Base-by-base conservation (phyloP, 345 rosid species). In the Populus pruinosa region DNA sequence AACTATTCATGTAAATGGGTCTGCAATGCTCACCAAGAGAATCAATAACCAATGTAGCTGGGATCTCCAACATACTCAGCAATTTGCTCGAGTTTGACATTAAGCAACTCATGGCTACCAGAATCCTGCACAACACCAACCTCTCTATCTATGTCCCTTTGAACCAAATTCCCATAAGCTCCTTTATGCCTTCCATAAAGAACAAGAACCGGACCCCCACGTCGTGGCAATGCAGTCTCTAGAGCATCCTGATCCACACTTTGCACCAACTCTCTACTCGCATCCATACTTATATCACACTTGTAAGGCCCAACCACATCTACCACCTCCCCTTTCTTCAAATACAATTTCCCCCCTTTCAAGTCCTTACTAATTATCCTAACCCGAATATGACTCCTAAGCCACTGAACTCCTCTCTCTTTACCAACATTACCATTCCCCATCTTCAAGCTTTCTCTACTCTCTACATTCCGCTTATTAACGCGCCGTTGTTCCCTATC, bases 31-130 rank as follows among this genome's bases (percentile, higher is more conserved):
- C 44, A 9, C 2, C 69, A 62, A 6, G 12, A 38, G 53, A 53
- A 70, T 75, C 75, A 79, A 62, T 74, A 79, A 23, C 78, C 82
- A 74, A 74, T 47, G 67, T 61, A 74, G 70, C 78, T 69, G 64
- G 92, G 93, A 90, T 92, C 94, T 43, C 93, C 98, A 27, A 83
- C 69, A 65, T 88, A 95, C 90, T 91, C 96, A 1, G 97, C 98
- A 80, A 95, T 83, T 83, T 95, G 97, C 23, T 92, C 98, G 4
- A 95, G 97, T 67, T 81, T 86, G 53, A 93, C 91, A 71, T 86
- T 80, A 74, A 91, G 72, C 89, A 90, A 76, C 75, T 88, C 86
- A 47, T 87, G 92, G 62, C 85, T 89, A 66, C 88, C 92, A 64
- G 86, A 86, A 80, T 92, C 92, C 33, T 89, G 83, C 63, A 95